These are phyloP conservation scores for Beta corolliflora DNA, from an alignment of 179 eudicot species.

Conservation along the genomic window DNA sequence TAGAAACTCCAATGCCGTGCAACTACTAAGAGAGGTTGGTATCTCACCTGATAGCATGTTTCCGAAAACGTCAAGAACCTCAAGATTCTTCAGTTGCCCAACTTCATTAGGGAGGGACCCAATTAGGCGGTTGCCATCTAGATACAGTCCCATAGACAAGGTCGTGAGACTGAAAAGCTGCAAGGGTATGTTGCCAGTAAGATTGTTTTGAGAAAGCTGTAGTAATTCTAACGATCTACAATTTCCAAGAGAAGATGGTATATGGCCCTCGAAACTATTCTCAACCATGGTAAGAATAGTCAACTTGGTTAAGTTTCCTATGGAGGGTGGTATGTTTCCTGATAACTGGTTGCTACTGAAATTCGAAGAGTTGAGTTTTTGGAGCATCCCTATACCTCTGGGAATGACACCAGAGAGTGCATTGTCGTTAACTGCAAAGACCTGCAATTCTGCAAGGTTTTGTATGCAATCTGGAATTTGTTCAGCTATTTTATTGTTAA, in stretches of 20 bases:
- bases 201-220: conserved; percentile 24
- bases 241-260: conserved; percentile 25
- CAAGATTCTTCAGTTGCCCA: conserved; percentile 17
- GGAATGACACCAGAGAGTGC: conserved; percentile 26
- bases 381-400: not conserved
- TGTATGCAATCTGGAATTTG: conserved; percentile 18
- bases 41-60: conserved; percentile 31
- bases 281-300: conserved; percentile 7
- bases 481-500: conserved; percentile 23
- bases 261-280: conserved; percentile 20
- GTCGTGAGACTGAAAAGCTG: conserved; percentile 10
- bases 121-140: conserved; percentile 18
- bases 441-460: conserved; percentile 8
- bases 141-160: not conserved
- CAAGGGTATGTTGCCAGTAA: conserved; percentile 24
- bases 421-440: conserved; percentile 10
- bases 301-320: conserved; percentile 31
- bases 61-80: conserved; percentile 5
- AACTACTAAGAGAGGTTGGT: conserved; percentile 27
- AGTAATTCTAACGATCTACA: conserved; percentile 11
- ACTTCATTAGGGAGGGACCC: conserved; percentile 32
- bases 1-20: conserved; percentile 15
- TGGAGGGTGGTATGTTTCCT: conserved; percentile 25
- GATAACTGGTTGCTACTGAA: conserved; percentile 4
- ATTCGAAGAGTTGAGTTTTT: not conserved